Evolutionary conservation across 371 early-diverging fungal genomes (phyloP), one percentile per base, ranked within the genome.

Genomic region (Entomophthora muscae): DNA sequence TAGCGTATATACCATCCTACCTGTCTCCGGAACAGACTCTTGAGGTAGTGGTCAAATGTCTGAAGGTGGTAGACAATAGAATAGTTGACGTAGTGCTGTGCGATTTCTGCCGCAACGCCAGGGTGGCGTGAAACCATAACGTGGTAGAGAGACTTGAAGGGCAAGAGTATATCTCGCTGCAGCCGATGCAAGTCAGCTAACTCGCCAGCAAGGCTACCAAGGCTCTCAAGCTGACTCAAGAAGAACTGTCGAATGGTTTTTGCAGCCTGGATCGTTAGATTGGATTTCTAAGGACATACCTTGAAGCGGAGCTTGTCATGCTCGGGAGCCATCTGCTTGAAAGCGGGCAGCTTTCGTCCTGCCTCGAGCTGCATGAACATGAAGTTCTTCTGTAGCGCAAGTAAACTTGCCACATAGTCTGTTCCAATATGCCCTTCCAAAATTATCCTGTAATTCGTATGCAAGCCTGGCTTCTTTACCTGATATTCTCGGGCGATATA

Each of bases 221-320:
- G 55, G 24, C 28, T 55, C 10, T 21, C 28, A 27, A 55, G 28
- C 24, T n/a, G 22, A 26, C 21, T 5, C 22, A 55, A 26, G 21
- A 55, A 55, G 55, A 55, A 55, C 22, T 55, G 22, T 10, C 55
- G 55, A 55, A 55, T 55, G 55, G 55, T 55, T 3, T 5, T 26
- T 24, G 55, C 55, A 5, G 55, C 26, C 55, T 55, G 21, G 10
- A 55, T 21, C 10, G 3, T 26, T 55, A 55, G 26, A 10, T n/a
- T 21, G 3, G 10, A 3, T 10, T 5, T 10, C 22, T 10, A 5
- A 24, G 3, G 55, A 24, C 21, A 5, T 55, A 55, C 55, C 28
- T 55, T 55, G 26, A 55, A 26, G 5, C 55, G 55, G 10, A 55
- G 55, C 55, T 55, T 55, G 26, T 55, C 55, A 26, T 55, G 55